Evolutionary conservation across 768 basidiomycete genomes (phyloP).

Genomic region (Tulasnella sp.): DNA sequence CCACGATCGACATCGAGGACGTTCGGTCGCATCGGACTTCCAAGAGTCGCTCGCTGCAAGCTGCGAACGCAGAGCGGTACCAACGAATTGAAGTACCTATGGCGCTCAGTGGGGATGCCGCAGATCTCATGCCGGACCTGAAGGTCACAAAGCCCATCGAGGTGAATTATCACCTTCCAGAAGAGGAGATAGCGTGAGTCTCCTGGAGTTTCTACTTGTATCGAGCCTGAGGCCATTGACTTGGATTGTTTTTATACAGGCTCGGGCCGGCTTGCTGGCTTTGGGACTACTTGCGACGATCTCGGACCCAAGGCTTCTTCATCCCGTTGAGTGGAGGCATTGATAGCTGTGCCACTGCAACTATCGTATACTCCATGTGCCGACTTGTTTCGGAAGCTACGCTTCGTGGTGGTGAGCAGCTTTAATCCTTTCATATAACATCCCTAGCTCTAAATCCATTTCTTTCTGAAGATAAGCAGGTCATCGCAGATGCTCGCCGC

Average conservation of each 20-base stretch:
- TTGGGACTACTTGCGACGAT: slow-evolving; percentile 98
- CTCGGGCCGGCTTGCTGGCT: slow-evolving; percentile 98
- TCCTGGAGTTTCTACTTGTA: neutral
- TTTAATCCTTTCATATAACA: neutral
- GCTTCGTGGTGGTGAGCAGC: slow-evolving; percentile 49
- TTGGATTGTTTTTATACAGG: no score
- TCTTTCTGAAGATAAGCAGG: slow-evolving; percentile 47
- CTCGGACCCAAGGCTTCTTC: slow-evolving; percentile 89
- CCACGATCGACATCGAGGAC: slow-evolving; percentile 94
- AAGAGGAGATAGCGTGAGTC: slow-evolving; percentile 95
- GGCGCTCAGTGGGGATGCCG: slow-evolving; percentile 62
- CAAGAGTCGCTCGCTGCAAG: slow-evolving; percentile 84
- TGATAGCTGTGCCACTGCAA: slow-evolving; percentile 93
- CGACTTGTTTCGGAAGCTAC: slow-evolving; percentile 78
- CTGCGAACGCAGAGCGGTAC: slow-evolving; percentile 63
- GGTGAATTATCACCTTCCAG: slow-evolving; percentile 71
- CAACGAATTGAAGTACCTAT: slow-evolving; percentile 74
- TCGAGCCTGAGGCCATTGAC: no score
- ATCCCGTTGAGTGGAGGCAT: slow-evolving; percentile 92
- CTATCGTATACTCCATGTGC: slow-evolving; percentile 96
- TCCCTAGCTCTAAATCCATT: neutral
- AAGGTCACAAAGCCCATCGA: slow-evolving; percentile 41
- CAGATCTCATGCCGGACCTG: slow-evolving; percentile 35
- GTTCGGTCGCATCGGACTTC: slow-evolving; percentile 80
- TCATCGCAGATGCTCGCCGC: slow-evolving; percentile 82